A percentile compares a stretch with the other conserved stretches of the same genome.
Conservation (phyloP, 148 eudicot species). For the Rhododendron vialii region DNA sequence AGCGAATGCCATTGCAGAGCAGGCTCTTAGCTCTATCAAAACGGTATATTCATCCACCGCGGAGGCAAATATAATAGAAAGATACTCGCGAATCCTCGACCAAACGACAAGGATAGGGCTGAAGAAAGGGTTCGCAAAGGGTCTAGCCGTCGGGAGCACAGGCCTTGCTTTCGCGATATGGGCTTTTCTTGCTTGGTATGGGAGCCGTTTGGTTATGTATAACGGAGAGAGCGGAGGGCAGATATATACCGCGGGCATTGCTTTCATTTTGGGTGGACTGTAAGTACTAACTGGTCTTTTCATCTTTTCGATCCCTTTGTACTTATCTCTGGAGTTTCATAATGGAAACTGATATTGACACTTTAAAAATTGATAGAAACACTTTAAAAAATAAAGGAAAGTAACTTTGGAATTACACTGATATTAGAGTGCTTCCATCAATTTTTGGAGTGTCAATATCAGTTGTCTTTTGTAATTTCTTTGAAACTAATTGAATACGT, state of each 20-base stretch:
- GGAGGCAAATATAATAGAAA: conserved; percentile 60
- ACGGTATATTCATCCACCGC: conserved; percentile 87
- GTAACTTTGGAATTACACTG: too few relatives aligned
- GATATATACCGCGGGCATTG: conserved; percentile 75
- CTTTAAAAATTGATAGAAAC: too few relatives aligned
- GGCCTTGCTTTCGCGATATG: conserved; percentile 85
- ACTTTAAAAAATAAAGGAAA: too few relatives aligned
- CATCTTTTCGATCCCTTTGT: not conserved
- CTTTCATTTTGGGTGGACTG: conserved; percentile 89
- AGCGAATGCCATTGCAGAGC: conserved; percentile 62
- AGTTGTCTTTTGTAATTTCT: too few relatives aligned
- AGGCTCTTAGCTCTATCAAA: conserved; percentile 83
- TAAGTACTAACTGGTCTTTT: conserved; percentile 28
- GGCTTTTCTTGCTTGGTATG: conserved; percentile 98
- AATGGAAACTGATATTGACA: too few relatives aligned
- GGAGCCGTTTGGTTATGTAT: conserved; percentile 76
- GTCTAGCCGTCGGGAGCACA: conserved; percentile 86
- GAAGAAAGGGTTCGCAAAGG: conserved; percentile 81
- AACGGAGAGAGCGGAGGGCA: conserved; percentile 84
- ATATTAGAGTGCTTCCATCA: too few relatives aligned
- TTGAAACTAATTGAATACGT: too few relatives aligned
- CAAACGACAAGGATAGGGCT: conserved; percentile 60
- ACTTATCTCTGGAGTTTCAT: not conserved
- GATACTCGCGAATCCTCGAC: conserved; percentile 54
- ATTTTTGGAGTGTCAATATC: too few relatives aligned